These are phyloP conservation scores for Aspergillus conjunctus DNA, from an alignment of 495 filamentous ascomycete genomes.

Conservation along the genomic window DNA sequence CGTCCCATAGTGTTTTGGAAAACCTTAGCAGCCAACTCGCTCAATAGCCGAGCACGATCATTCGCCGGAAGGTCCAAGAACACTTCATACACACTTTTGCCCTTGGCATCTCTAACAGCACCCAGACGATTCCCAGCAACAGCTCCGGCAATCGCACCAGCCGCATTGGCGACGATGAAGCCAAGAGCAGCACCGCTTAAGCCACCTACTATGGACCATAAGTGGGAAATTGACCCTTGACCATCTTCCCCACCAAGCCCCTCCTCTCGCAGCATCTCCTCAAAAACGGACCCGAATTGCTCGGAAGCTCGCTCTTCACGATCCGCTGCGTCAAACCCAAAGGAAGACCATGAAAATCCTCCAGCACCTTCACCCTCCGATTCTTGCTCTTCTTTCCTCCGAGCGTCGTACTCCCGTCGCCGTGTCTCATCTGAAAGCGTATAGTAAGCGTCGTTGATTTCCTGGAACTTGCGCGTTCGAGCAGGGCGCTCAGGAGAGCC, in stretches of 20 bases:
- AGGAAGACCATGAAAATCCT: conserved; percentile 63
- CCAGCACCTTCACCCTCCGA: conserved; percentile 54
- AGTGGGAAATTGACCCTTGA: conserved; percentile 58
- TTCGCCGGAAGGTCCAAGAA: conserved; percentile 79
- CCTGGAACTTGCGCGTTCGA: conserved; percentile 89
- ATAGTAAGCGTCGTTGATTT: conserved; percentile 97
- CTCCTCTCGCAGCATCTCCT: conserved; percentile 97
- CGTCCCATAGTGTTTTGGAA: conserved; percentile 53
- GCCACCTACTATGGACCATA: conserved; percentile 86
- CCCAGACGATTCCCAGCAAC: conserved; percentile 91
- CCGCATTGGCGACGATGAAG: conserved; percentile 91
- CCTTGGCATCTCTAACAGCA: conserved; percentile 81
- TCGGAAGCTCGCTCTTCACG: conserved; percentile 59
- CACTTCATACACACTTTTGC: conserved; percentile 93
- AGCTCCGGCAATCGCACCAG: conserved; percentile 84
- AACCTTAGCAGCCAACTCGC: conserved; percentile 72
- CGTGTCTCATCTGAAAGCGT: conserved; percentile 80
- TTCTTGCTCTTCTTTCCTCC: conserved; percentile 60
- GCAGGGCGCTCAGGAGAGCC: conserved; percentile 81
- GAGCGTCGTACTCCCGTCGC: conserved; percentile 85
- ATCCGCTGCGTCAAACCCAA: conserved; percentile 54
- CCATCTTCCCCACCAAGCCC: conserved; percentile 69
- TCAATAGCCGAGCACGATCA: conserved; percentile 76
- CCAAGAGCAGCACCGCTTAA: conserved; percentile 87
- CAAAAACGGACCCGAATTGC: conserved; percentile 90